A percentile compares a stretch with the other conserved stretches of the same genome.
phyloP scores from a whole-genome alignment of 2,329 filamentous ascomycete genomes.

The Aschersonia sp. region DNA sequence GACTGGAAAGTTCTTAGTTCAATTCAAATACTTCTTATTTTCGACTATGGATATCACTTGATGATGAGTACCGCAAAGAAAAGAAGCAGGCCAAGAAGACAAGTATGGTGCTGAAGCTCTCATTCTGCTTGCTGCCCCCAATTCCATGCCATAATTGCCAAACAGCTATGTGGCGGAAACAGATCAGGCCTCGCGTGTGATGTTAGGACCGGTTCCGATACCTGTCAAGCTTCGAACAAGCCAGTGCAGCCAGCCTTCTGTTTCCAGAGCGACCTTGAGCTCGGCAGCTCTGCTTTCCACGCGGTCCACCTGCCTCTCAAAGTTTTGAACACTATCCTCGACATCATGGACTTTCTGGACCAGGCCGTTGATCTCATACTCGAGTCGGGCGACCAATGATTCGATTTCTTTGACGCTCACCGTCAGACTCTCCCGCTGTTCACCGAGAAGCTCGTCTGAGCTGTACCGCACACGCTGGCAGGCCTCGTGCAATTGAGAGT shows the following conservation, averaged over 20 bases:
- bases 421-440: slow-evolving; percentile 53
- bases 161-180: background rate
- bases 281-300: slow-evolving; percentile 51
- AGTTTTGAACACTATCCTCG: slow-evolving; percentile 66
- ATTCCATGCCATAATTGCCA: background rate
- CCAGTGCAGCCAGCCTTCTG: slow-evolving; percentile 52
- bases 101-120: no score
- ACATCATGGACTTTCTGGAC: slow-evolving; percentile 72
- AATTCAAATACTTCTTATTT: no score
- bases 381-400: slow-evolving; percentile 66
- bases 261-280: slow-evolving; percentile 47
- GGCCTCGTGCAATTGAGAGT: slow-evolving; percentile 54
- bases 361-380: slow-evolving; percentile 82
- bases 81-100: no score
- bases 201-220: slow-evolving; percentile 45
- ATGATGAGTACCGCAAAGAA: no score
- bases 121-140: no score
- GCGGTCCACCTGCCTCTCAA: slow-evolving; percentile 63
- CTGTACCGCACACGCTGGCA: slow-evolving; percentile 54
- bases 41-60: no score
- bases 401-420: slow-evolving; percentile 70
- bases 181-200: slow-evolving; percentile 18
- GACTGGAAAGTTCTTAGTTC: no score
- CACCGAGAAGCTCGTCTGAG: slow-evolving; percentile 53
- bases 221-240: slow-evolving; percentile 45